phyloP scores from a whole-genome alignment of 169 alveolate species.

The Cryptosporidium muris region DNA sequence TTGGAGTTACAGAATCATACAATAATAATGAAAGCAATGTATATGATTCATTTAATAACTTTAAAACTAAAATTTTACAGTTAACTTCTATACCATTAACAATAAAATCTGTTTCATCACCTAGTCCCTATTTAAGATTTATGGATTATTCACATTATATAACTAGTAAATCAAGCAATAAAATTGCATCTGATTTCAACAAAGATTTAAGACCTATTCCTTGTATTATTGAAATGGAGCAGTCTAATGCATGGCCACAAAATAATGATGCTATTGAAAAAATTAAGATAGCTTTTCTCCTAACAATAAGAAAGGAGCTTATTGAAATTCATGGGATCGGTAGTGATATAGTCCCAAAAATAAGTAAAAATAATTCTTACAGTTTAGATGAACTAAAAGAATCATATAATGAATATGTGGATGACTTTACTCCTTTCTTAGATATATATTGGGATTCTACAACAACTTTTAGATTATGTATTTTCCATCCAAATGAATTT shows the following conservation, averaged over 20 bases:
- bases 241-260: slow-evolving; percentile 59
- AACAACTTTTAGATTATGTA: slow-evolving; percentile 33
- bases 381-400: neutral
- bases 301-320: slow-evolving; percentile 39
- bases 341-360: slow-evolving; percentile 45
- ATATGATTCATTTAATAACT: slow-evolving; percentile 32
- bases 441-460: slow-evolving; percentile 42
- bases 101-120: slow-evolving; percentile 22
- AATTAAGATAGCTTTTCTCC: slow-evolving; percentile 48
- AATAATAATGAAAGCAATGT: neutral
- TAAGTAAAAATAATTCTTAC: neutral
- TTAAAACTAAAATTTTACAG: slow-evolving; percentile 10
- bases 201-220: slow-evolving; percentile 1
- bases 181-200: neutral
- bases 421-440: slow-evolving; percentile 42
- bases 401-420: neutral
- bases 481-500: slow-evolving; percentile 40
- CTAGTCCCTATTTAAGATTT: slow-evolving; percentile 34
- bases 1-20: slow-evolving; percentile 9
- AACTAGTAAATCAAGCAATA: neutral
- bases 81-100: slow-evolving; percentile 57
- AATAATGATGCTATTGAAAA: slow-evolving; percentile 35
- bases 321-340: slow-evolving; percentile 13
- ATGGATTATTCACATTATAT: slow-evolving; percentile 5
- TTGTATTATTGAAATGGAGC: slow-evolving; percentile 67